These are phyloP conservation scores for Volvox reticuliferus DNA, from an alignment of 139 green algal species.

Conservation along the genomic window DNA sequence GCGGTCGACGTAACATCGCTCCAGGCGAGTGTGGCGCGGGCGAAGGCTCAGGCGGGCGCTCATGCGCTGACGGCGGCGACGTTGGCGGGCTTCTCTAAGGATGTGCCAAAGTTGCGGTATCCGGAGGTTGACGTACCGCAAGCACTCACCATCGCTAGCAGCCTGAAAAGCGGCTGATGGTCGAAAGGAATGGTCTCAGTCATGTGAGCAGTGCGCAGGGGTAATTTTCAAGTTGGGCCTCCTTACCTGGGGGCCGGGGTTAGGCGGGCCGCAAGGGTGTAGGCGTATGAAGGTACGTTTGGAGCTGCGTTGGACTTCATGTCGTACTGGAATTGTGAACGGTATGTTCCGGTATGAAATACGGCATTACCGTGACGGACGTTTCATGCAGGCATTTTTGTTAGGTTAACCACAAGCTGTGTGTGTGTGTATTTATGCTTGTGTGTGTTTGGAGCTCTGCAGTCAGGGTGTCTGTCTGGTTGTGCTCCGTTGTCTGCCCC, in stretches of 20 bases:
- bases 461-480: background rate
- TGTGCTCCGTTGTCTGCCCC: too few species aligned
- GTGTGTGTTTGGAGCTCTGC: background rate
- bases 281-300: background rate
- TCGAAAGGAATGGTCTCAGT: background rate
- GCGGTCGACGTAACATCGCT: conserved; percentile 36
- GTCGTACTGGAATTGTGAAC: background rate
- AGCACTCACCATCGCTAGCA: conserved; percentile 21
- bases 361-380: too few species aligned
- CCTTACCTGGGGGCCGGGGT: too few species aligned
- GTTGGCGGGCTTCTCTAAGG: conserved; percentile 33
- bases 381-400: background rate
- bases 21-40: conserved; percentile 21
- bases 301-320: background rate
- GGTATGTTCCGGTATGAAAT: background rate
- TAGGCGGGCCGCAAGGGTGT: too few species aligned
- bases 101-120: conserved; percentile 37
- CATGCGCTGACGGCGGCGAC: background rate
- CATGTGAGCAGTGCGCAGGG: too few species aligned
- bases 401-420: background rate
- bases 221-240: too few species aligned
- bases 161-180: background rate
- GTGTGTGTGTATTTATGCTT: background rate
- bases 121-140: conserved; percentile 41
- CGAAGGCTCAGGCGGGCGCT: conserved; percentile 22